Evolutionary conservation across 495 filamentous ascomycete species (phyloP).

Genomic region (Cenococcum geophilum): DNA sequence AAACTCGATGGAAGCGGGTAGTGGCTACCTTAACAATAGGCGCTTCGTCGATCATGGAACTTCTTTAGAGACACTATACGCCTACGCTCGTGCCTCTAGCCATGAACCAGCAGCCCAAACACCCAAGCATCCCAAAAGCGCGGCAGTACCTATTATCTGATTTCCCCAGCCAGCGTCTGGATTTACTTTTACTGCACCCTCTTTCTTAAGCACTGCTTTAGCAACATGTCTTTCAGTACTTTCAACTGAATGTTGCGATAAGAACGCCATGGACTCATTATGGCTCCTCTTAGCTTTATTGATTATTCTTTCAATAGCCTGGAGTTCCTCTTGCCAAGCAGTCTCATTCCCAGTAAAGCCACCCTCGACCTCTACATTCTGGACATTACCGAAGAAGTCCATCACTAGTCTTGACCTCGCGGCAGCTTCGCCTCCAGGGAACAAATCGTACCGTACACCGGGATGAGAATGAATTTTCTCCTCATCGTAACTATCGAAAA

Average conservation of each 20-base stretch:
- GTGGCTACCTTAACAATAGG: too few species aligned
- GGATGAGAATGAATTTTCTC: slow-evolving; percentile 89
- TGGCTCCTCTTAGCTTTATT: slow-evolving; percentile 29
- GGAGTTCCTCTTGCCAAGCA: slow-evolving; percentile 29
- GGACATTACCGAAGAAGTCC: slow-evolving; percentile 98
- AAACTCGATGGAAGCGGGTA: too few species aligned
- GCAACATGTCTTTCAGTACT: slow-evolving; percentile 22
- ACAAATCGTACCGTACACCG: slow-evolving; percentile 90
- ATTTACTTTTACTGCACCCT: slow-evolving; percentile 56
- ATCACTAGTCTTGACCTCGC: slow-evolving; percentile 72
- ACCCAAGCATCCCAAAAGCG: slow-evolving; percentile 60
- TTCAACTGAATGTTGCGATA: slow-evolving; percentile 40
- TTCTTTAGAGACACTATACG: too few species aligned
- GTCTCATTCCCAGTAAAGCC: slow-evolving; percentile 22
- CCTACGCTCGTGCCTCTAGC: slow-evolving; percentile 19
- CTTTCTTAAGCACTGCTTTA: slow-evolving; percentile 37
- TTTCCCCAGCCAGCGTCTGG: slow-evolving; percentile 65
- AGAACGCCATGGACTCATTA: slow-evolving; percentile 24
- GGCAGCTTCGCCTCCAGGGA: slow-evolving; percentile 68
- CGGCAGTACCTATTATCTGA: slow-evolving; percentile 57
- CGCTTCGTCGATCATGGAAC: too few species aligned
- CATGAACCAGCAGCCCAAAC: slow-evolving; percentile 59
- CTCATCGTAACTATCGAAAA: slow-evolving; percentile 93
- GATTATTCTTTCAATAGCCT: slow-evolving; percentile 28
- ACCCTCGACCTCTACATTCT: slow-evolving; percentile 83